A percentile compares a stretch with the other conserved stretches of the same genome.
phyloP scores from a whole-genome alignment of 345 rosid genomes.

The Eucalyptus erythrocorys region DNA sequence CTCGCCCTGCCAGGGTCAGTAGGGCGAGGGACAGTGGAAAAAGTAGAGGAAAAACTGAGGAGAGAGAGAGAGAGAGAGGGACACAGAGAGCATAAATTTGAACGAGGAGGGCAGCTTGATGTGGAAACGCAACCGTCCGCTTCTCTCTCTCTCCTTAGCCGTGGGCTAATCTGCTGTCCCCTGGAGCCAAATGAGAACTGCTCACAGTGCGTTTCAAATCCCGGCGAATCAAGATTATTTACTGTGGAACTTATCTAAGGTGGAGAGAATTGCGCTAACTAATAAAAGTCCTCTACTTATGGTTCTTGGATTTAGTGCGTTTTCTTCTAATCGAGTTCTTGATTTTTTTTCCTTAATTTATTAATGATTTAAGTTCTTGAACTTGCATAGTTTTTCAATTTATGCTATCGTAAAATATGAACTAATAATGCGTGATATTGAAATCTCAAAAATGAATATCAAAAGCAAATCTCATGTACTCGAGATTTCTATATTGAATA shows the following conservation, averaged over 20 bases:
- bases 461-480: neutral
- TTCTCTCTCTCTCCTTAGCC: neutral
- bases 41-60: neutral
- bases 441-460: neutral
- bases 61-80: neutral
- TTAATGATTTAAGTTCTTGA: neutral
- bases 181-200: neutral
- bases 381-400: neutral
- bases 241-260: neutral
- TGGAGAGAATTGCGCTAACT: neutral
- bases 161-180: neutral
- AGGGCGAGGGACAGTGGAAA: neutral
- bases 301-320: neutral
- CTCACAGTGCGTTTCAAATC: neutral
- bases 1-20: neutral
- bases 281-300: neutral
- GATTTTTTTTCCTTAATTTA: neutral
- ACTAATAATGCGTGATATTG: neutral
- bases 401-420: too few relatives aligned
- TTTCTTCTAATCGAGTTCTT: neutral
- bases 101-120: neutral
- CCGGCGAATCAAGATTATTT: neutral
- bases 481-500: neutral
- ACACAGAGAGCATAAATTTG: neutral
- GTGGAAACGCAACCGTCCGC: neutral